A percentile compares a stretch with the other conserved stretches of the same genome.
phyloP scores from a whole-genome alignment of 257 asterid species.

The Nicotiana obtusifolia region DNA sequence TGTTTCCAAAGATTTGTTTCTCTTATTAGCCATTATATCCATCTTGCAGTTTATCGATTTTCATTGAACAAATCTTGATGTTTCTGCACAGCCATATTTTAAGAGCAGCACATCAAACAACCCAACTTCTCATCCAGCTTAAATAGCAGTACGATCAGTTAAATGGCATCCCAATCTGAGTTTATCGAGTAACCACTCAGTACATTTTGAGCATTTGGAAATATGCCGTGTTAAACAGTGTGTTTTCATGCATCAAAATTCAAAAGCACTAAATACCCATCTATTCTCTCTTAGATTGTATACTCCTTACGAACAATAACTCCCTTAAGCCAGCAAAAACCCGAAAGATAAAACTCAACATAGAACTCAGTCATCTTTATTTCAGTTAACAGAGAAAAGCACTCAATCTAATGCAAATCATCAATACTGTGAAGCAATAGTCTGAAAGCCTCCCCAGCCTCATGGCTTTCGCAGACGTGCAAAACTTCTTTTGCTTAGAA shows the following conservation, averaged over 20 bases:
- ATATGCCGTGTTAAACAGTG: not conserved
- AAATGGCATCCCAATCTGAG: not conserved
- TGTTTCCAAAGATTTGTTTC: not conserved
- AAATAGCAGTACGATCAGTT: not conserved
- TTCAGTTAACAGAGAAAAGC: not conserved
- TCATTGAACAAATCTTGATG: not conserved
- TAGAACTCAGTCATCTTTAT: not conserved
- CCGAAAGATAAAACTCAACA: not conserved
- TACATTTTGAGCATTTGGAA: not conserved
- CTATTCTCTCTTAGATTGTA: not conserved
- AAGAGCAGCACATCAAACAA: too few species aligned
- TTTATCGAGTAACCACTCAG: not conserved
- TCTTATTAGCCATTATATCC: slow-evolving; percentile 4
- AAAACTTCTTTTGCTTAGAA: not conserved
- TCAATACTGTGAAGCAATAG: not conserved
- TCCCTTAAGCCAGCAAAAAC: not conserved
- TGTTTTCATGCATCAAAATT: not conserved
- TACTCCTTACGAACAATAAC: not conserved
- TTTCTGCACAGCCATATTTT: too few species aligned
- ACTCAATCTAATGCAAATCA: not conserved
- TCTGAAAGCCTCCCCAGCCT: not conserved
- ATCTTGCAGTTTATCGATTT: not conserved
- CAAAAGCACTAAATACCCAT: not conserved
- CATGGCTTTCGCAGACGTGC: not conserved
- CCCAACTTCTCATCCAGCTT: not conserved